A percentile compares a stretch with the other conserved stretches of the same genome.
Evolutionary conservation across 1,284 basidiomycete genomes (phyloP).

Genomic region (Phlebopus sp.): DNA sequence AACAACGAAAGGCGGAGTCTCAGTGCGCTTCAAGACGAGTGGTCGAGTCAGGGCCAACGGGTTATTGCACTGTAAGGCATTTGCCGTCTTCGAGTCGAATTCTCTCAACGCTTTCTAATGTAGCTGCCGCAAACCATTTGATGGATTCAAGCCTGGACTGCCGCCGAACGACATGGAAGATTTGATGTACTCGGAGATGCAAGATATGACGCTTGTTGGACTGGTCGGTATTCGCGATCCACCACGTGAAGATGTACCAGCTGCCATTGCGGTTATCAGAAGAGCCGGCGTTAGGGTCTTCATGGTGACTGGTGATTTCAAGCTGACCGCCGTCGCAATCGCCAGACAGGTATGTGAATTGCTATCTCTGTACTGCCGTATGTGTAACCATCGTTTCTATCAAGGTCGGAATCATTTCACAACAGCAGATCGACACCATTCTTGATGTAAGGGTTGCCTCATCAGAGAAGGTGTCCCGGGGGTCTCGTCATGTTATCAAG

Average conservation of each 20-base stretch:
- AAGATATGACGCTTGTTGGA: conserved; percentile 48
- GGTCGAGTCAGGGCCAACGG: conserved; percentile 56
- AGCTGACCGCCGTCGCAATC: conserved; percentile 43
- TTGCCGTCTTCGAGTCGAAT: background rate
- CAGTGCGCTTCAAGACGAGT: conserved; percentile 39
- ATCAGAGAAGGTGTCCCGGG: conserved; percentile 18
- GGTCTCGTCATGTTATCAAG: conserved; percentile 19
- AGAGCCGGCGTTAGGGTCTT: conserved; percentile 47
- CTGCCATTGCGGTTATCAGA: conserved; percentile 44
- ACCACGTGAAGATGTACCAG: conserved; percentile 44
- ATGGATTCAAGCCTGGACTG: conserved; percentile 22
- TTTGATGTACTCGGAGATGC: conserved; percentile 31
- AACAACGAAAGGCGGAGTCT: conserved; percentile 25
- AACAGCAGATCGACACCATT: conserved; percentile 41
- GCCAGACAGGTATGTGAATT: conserved; percentile 32
- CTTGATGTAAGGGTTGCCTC: conserved; percentile 32
- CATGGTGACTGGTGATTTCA: conserved; percentile 60
- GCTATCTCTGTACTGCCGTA: background rate
- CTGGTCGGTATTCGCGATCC: conserved; percentile 54
- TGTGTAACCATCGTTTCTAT: background rate
- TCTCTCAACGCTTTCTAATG: background rate
- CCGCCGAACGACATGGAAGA: conserved; percentile 37
- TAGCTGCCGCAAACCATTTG: conserved; percentile 28
- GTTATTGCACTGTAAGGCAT: conserved; percentile 44
- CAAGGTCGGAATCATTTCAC: conserved; percentile 58